Evolutionary conservation across 2,329 filamentous ascomycete species (phyloP), one percentile per base, ranked within the genome.

Genomic region (Beauveria sp.): DNA sequence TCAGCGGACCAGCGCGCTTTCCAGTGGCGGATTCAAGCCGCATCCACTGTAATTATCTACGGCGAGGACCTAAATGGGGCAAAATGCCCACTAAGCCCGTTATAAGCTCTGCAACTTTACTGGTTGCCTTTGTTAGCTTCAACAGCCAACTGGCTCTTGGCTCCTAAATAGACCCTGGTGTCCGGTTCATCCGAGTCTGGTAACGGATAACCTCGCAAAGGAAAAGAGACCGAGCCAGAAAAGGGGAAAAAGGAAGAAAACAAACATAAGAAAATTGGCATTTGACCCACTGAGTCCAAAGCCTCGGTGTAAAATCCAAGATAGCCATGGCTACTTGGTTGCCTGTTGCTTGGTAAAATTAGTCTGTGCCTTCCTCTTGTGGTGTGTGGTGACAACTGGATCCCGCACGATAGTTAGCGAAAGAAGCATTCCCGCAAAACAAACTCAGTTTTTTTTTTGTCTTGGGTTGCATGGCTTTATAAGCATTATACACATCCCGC

Each of bases 1-100:
- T 30, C 26, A 16, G 26, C 47, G 34, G 34, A 37, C 22, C 40
- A 55, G 52, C 52, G 24, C 52, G 14, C 52, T 55, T 24, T 30
- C 26, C 40, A 44, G 53, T 55, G 53, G 40, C 40, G 53, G 53
- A n/a, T 30, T 44, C 9, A 55, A 30, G 22, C 24, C 24, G 18
- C 53, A 57, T 24, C 55, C 55, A 57, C 55, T 57, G 55, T 48
- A 57, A 24, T 57, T 48, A 22, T 34, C 44, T 47, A 44, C 55
- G 44, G 43, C 37, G 7, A 55, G 40, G 20, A 30, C 44, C 28
- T 47, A 48, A 57, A 48, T 18, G 55, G 28, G 53, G 28, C 20
- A 24, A 37, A 30, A 48, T 34, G 43, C 20, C 40, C 30, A 40
- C 55, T 24, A 37, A 44, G 28, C 20, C 54, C 28, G 44, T 44